Evolutionary conservation across 352 stramenopile genomes (phyloP).

Genomic region (Pythium phragmitis): DNA sequence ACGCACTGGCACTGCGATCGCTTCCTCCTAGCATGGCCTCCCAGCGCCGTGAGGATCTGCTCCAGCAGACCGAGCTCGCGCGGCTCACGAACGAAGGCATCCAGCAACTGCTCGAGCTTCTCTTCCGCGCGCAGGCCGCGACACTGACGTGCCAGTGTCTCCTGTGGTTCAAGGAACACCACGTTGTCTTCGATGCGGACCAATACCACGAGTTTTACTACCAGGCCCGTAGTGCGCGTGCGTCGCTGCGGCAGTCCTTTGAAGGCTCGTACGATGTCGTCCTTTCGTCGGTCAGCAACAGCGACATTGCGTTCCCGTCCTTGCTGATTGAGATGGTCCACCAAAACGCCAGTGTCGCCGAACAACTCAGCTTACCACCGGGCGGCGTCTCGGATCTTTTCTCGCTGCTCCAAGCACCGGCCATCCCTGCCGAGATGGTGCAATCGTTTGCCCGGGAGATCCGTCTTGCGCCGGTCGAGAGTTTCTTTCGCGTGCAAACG

Average conservation of each 20-base stretch:
- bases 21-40: background rate
- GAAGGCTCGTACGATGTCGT: conserved; percentile 61
- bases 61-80: conserved; percentile 71
- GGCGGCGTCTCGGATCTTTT: conserved; percentile 35
- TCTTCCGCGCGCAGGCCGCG: conserved; percentile 61
- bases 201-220: conserved; percentile 72
- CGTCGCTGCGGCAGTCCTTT: conserved; percentile 63
- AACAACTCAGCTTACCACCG: conserved; percentile 37
- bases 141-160: conserved; percentile 59
- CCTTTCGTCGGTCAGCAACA: conserved; percentile 50
- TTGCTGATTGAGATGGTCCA: conserved; percentile 78
- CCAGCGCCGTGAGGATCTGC: conserved; percentile 18
- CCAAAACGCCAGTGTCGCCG: conserved; percentile 56
- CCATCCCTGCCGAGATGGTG: conserved; percentile 57
- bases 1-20: conserved; percentile 24
- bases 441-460: conserved; percentile 67
- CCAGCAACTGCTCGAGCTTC: conserved; percentile 65
- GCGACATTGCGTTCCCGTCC: conserved; percentile 47
- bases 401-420: conserved; percentile 42
- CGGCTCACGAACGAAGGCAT: conserved; percentile 61
- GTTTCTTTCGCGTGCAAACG: conserved; percentile 71
- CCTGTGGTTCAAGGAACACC: conserved; percentile 62
- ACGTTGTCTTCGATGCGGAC: conserved; percentile 41
- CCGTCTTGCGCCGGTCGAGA: conserved; percentile 63
- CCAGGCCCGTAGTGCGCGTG: conserved; percentile 46